Conservation (phyloP, 2,329 filamentous ascomycete genomes). For the Hansfordia pulvinata region DNA sequence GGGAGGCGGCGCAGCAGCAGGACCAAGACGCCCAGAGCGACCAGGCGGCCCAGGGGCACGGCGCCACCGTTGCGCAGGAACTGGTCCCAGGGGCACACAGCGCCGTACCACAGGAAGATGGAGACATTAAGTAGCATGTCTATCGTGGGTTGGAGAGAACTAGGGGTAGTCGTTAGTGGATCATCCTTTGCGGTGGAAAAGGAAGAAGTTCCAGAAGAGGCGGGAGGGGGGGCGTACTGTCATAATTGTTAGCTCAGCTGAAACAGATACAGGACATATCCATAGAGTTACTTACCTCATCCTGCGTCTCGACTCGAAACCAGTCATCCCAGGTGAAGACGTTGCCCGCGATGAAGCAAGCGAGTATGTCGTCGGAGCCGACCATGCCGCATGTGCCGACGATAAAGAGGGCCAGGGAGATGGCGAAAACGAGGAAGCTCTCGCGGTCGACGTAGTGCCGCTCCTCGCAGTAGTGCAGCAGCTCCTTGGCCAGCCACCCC, state of each 20-base stretch:
- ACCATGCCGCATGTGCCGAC: constrained; percentile 77
- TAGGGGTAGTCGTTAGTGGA: constrained; percentile 3
- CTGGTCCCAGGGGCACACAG: constrained; percentile 64
- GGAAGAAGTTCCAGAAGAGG: constrained; percentile 1
- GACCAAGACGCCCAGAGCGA: constrained; percentile 62
- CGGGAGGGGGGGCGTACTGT: too few species aligned
- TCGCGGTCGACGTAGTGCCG: constrained; percentile 73
- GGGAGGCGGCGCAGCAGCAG: constrained; percentile 67
- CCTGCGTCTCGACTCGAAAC: constrained; percentile 79
- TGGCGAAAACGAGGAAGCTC: constrained; percentile 77
- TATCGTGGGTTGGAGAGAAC: constrained; percentile 78
- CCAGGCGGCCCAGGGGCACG: constrained; percentile 59
- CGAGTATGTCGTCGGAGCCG: constrained; percentile 78
- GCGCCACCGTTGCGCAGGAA: constrained; percentile 56
- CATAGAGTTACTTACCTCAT: constrained; percentile 38
- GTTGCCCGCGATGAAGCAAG: constrained; percentile 87
- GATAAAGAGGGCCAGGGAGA: constrained; percentile 76
- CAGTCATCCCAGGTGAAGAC: constrained; percentile 88
- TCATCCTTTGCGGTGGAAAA: constrained; percentile 10
- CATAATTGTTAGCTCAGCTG: too few species aligned
- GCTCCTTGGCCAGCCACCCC: constrained; percentile 68
- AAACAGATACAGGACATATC: too few species aligned
- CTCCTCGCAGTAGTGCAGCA: constrained; percentile 75
- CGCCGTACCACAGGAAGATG: constrained; percentile 86
- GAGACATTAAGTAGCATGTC: constrained; percentile 87